These are phyloP conservation scores for Pelargonium australe DNA, from an alignment of 441 rosid genomes.

Conservation along the genomic window DNA sequence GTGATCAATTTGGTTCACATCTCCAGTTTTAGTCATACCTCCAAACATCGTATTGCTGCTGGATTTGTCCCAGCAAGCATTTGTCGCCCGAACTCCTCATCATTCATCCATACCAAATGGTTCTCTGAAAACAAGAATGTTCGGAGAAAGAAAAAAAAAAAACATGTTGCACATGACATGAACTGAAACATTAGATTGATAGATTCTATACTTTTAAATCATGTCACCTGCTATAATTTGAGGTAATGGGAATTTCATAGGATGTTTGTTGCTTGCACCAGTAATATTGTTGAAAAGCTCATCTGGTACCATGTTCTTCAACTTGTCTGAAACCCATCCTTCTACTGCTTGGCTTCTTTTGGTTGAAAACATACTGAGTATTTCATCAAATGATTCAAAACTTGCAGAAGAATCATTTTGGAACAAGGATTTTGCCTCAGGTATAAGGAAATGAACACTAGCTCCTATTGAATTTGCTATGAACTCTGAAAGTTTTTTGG, in stretches of 20 bases:
- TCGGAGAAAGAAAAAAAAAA: neutral
- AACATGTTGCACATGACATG: neutral
- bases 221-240: slow-evolving; percentile 45
- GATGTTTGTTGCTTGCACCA: slow-evolving; percentile 23
- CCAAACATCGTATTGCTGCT: slow-evolving; percentile 35
- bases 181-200: slow-evolving; percentile 3
- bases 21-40: slow-evolving; percentile 29
- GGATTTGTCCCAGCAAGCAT: slow-evolving; percentile 72
- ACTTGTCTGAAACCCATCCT: slow-evolving; percentile 22
- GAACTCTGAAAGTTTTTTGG: slow-evolving; percentile 43
- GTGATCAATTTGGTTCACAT: neutral
- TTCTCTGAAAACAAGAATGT: slow-evolving; percentile 27
- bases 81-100: slow-evolving; percentile 56
- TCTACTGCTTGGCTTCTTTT: slow-evolving; percentile 23
- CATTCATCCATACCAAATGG: slow-evolving; percentile 46
- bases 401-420: slow-evolving; percentile 22
- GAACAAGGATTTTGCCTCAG: slow-evolving; percentile 33
- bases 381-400: slow-evolving; percentile 49
- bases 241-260: slow-evolving; percentile 40
- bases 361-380: slow-evolving; percentile 34
- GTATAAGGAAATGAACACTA: slow-evolving; percentile 30
- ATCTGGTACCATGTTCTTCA: slow-evolving; percentile 37
- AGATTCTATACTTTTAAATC: neutral
- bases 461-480: slow-evolving; percentile 37
- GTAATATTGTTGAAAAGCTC: slow-evolving; percentile 23